Evolutionary conservation across 805 yeast species (phyloP).

Genomic region (Starmerella bacillaris): DNA sequence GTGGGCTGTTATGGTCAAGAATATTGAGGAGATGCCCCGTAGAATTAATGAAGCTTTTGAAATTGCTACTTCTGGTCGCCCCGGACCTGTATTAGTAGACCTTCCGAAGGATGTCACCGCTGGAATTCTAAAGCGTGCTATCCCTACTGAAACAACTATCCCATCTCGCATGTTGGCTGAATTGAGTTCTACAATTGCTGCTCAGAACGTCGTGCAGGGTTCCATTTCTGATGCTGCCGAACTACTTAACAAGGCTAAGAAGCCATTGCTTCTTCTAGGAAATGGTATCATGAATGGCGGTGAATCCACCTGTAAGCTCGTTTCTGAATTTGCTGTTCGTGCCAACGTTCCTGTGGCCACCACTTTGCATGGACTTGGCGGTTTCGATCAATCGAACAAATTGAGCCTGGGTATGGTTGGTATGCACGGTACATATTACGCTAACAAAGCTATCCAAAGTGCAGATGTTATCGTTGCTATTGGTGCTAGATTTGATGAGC

Average conservation of each 20-base stretch:
- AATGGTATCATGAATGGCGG: conserved; percentile 68
- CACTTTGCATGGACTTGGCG: conserved; percentile 83
- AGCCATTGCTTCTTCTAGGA: conserved; percentile 81
- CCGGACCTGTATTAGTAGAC: conserved; percentile 96
- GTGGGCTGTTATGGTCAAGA: conserved; percentile 98
- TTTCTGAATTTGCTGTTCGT: conserved; percentile 74
- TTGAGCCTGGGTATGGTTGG: conserved; percentile 92
- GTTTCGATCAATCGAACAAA: conserved; percentile 79
- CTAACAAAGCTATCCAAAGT: conserved; percentile 81
- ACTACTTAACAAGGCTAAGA: conserved; percentile 64
- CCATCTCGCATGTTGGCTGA: conserved; percentile 43
- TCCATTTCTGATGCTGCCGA: conserved; percentile 62
- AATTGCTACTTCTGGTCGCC: conserved; percentile 89
- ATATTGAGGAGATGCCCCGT: conserved; percentile 82
- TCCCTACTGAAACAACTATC: conserved; percentile 69
- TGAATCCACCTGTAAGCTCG: conserved; percentile 44
- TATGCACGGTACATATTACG: conserved; percentile 95
- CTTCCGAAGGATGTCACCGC: conserved; percentile 97
- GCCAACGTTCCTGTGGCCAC: conserved; percentile 94
- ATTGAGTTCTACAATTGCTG: conserved; percentile 50
- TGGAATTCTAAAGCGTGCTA: conserved; percentile 65
- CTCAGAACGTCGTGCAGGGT: conserved; percentile 48
- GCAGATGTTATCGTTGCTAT: conserved; percentile 87
- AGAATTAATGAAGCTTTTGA: conserved; percentile 96
- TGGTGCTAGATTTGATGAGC: conserved; percentile 96